Evolutionary conservation across 1,284 basidiomycete genomes (phyloP).

Genomic region (Pascua sp.): DNA sequence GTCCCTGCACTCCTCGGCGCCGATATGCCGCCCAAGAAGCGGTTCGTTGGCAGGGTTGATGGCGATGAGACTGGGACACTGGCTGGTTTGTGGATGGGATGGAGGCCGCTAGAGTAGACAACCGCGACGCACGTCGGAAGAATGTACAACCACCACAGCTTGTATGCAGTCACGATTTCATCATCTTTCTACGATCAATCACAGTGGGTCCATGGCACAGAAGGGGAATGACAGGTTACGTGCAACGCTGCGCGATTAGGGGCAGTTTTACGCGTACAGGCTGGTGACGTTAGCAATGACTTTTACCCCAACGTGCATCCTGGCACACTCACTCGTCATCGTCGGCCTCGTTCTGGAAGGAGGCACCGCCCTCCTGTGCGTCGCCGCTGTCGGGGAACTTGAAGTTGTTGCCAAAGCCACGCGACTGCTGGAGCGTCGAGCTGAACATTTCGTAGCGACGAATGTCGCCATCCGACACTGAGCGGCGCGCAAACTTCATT

Average conservation of each 20-base stretch:
- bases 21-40: neutral
- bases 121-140: neutral
- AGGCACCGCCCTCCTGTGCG: slow-evolving; percentile 51
- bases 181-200: slow-evolving; percentile 4
- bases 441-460: slow-evolving; percentile 55
- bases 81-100: neutral
- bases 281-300: slow-evolving; percentile 1
- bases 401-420: slow-evolving; percentile 47
- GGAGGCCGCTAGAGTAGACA: neutral
- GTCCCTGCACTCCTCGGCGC: slow-evolving; percentile 16
- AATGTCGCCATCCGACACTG: slow-evolving; percentile 91
- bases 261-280: slow-evolving; percentile 17
- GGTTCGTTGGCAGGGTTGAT: slow-evolving; percentile 17
- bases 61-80: slow-evolving; percentile 2
- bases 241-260: neutral
- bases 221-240: too few relatives aligned
- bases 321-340: slow-evolving; percentile 39
- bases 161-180: slow-evolving; percentile 2
- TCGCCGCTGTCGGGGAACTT: slow-evolving; percentile 76
- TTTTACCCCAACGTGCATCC: too few relatives aligned
- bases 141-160: neutral
- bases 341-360: slow-evolving; percentile 50
- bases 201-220: neutral
- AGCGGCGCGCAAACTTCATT: slow-evolving; percentile 65
- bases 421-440: slow-evolving; percentile 45